Percentiles rank a stretch among this genome's conserved stretches.
Conservation (phyloP, 1,139 yeast species). For the Diutina neorugosa region DNA sequence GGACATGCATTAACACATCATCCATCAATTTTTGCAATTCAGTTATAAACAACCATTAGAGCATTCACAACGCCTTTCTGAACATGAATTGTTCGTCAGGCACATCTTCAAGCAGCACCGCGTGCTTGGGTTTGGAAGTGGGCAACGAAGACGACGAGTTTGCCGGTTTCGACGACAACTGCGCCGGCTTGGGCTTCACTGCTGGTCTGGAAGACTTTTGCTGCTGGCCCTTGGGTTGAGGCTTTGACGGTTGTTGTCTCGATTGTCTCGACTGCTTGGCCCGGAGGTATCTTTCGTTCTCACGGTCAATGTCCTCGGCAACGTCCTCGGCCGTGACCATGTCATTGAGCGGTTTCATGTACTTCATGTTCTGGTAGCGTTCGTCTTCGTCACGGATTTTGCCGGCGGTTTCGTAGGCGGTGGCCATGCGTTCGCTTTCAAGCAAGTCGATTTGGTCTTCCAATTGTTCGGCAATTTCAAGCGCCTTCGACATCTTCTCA, state of each 20-base stretch:
- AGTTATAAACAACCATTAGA: neutral
- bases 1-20: too few relatives aligned
- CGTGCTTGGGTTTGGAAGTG: neutral
- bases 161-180: neutral
- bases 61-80: neutral
- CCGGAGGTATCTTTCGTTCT: neutral
- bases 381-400: neutral
- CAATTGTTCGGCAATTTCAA: neutral
- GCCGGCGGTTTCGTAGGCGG: neutral
- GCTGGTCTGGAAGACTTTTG: neutral
- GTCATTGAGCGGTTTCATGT: slow-evolving; percentile 2
- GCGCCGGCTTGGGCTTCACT: neutral
- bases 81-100: slow-evolving; percentile 1
- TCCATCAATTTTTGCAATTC: too few relatives aligned
- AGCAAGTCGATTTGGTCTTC: neutral
- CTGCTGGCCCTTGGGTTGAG: neutral
- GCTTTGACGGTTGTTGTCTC: neutral
- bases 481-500: slow-evolving; percentile 1
- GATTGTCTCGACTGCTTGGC: neutral
- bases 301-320: neutral
- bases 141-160: neutral
- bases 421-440: neutral
- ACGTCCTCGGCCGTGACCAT: neutral
- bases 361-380: neutral
- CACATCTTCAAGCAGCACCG: neutral